Base-by-base conservation (phyloP, 2,329 filamentous ascomycete genomes). In the Venturia pyrina region DNA sequence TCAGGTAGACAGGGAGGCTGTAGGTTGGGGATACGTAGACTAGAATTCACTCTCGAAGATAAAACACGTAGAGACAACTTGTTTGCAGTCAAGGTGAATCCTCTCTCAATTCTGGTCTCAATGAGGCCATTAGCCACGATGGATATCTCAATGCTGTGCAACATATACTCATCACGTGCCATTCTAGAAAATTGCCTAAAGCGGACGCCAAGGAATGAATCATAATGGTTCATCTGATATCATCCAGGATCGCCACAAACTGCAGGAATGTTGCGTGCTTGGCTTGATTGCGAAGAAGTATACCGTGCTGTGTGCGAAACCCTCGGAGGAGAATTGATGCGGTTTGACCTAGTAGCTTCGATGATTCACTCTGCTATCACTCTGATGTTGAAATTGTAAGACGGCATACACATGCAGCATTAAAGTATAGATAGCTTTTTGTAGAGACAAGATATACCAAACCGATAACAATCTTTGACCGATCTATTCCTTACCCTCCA, bases 141-240 rank as follows among this genome's bases (percentile, higher is more conserved):
- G n/a, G 5, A 43, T 1, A 15, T 50, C 17, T 17, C 19, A 5
- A 37, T 6, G 15, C 19, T 57, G 15, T 57, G 13, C 15, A 11
- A 11, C 37, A 40, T 19, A 8, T 8, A 57, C n/a, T 4, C 10
- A 21, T 37, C 53, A 57, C 53, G 53, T 34, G 53, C 5, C 28
- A 37, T 1, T 19, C 10, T 57, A 15, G 6, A 19, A 2, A 19
- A 34, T 57, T 37, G 24, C 53, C 53, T 57, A 57, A 37, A 19
- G 13, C 28, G 53, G 53, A 57, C 28, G 53, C 53, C 53, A 57
- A 57, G 53, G 28, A 57, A 57, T 57, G 53, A 37, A 37, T 57
- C 53, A 57, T 57, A 57, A 37, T 57, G 53, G 53, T 13, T 57
- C 53, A 57, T 34, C 21, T 32, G 50, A 56, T 15, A 6, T 56